These are phyloP conservation scores for Tripterygium wilfordii DNA, from an alignment of 177 flowering plant species.

Conservation along the genomic window DNA sequence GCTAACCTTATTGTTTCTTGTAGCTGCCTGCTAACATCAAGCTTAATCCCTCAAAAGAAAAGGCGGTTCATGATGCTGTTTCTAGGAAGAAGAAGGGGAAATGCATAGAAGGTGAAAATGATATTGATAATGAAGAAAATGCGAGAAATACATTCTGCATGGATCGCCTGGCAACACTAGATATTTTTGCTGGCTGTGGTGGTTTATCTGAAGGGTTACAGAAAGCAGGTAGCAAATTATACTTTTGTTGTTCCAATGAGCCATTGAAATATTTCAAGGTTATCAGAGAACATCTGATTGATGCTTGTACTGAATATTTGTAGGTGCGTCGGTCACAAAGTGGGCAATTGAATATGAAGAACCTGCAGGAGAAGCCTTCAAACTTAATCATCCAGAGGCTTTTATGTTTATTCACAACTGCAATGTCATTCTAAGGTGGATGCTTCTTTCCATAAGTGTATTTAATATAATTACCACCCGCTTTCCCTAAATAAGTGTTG, in stretches of 20 bases:
- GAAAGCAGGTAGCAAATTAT: conserved; percentile 66
- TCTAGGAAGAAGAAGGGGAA: conserved; percentile 80
- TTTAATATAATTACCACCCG: no score
- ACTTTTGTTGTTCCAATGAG: no score
- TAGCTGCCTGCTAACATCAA: conserved; percentile 69
- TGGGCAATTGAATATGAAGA: conserved; percentile 99
- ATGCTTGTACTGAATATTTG: no score
- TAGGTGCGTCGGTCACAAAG: conserved; percentile 74
- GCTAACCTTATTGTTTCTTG: no score
- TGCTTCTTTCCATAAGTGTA: no score
- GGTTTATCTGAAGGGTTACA: conserved; percentile 89
- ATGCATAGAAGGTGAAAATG: conserved; percentile 55
- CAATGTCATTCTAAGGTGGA: conserved; percentile 95
- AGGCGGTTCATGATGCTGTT: conserved; percentile 28
- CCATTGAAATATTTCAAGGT: no score
- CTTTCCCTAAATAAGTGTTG: background rate
- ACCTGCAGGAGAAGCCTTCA: conserved; percentile 91
- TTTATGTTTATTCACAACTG: conserved; percentile 70
- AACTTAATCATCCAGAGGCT: conserved; percentile 75
- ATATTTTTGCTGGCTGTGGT: conserved; percentile 99
- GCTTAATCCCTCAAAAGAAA: conserved; percentile 32
- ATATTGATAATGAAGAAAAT: conserved; percentile 19
- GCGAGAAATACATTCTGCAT: no score
- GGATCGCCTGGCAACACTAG: conserved; percentile 87
- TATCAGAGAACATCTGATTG: no score